Base-by-base conservation (phyloP, 2,329 filamentous ascomycete genomes). In the Fusarium cyanostomum region DNA sequence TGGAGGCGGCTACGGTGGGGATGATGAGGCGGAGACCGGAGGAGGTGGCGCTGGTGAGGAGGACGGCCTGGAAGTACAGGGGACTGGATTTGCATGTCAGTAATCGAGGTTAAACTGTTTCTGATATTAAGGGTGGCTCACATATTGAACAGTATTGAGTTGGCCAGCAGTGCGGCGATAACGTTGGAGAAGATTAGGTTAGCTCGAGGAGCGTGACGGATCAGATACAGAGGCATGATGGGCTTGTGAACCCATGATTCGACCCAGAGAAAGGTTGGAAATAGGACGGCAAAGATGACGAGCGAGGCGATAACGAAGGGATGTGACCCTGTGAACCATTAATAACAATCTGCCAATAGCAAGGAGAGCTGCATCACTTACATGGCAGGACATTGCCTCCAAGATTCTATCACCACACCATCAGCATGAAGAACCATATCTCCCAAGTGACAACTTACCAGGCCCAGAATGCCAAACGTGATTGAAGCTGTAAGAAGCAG, bases 11-110 rank as follows among this genome's bases (percentile, higher is more conserved):
- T 24, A 87, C 66, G 1, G 87, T 86, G 5, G 89, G 87, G 7
- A 88, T 79, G 16, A 91, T 82, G 50, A 94, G 87, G 38, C 88
- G 85, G 26, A 92, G 83, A n/a, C 91, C 91, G 1, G 90, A 92
- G 21, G 82, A 79, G 1, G 90, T 92, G 13, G 91, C 88, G 7
- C 82, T 84, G 56, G 89, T 87, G 48, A 90, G 82, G 43, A 91
- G 86, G 24, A 92, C 89, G 33, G 88, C 89, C 72, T 92, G 90
- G 77, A 92, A 93, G 78, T 89, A 94, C 8, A 94, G 79, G 1
- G 91, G 91, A 7, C 86, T 86, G 11, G 38, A 34, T 28, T 9
- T 2, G 1, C 6, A 7, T 27, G 10, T 52, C 27, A 54, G 55
- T 16, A 28, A 26, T 30, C 9, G 21, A 16, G 13, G 15, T 16